These are phyloP conservation scores for Colletotrichum musae DNA, from an alignment of 2,329 filamentous ascomycete genomes.

Conservation along the genomic window DNA sequence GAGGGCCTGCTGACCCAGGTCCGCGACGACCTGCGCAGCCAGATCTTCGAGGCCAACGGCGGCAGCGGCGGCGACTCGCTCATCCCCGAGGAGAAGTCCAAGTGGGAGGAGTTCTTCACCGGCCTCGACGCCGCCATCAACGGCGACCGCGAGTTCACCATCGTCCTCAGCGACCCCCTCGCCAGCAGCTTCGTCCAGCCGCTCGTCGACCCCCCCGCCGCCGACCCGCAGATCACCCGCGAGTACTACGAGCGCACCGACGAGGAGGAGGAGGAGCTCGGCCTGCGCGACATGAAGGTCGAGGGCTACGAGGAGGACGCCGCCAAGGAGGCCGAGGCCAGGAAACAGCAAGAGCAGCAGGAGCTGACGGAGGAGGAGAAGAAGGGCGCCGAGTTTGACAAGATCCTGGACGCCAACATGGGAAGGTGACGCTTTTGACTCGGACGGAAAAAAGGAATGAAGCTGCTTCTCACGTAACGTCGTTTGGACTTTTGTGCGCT, in stretches of 20 bases:
- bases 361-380: conserved; percentile 34
- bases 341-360: neutral
- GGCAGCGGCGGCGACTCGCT: conserved; percentile 84
- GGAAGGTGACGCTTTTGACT: conserved; percentile 14
- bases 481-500: too few relatives aligned
- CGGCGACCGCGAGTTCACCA: conserved; percentile 84
- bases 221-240: conserved; percentile 84
- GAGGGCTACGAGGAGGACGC: conserved; percentile 83
- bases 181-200: conserved; percentile 96
- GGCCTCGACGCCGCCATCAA: conserved; percentile 83
- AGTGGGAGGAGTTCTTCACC: conserved; percentile 87
- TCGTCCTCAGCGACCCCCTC: conserved; percentile 89
- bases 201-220: conserved; percentile 77
- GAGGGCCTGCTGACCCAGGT: conserved; percentile 95
- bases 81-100: conserved; percentile 71
- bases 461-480: too few relatives aligned
- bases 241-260: conserved; percentile 90
- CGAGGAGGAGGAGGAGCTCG: conserved; percentile 94
- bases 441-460: neutral
- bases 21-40: conserved; percentile 86
- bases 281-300: conserved; percentile 91
- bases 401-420: conserved; percentile 41
- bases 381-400: conserved; percentile 40
- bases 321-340: conserved; percentile 41
- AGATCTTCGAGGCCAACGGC: conserved; percentile 87